Evolutionary conservation across 179 eudicot genomes (phyloP), one percentile per base, ranked within the genome.

Genomic region (Beta lomatogona): DNA sequence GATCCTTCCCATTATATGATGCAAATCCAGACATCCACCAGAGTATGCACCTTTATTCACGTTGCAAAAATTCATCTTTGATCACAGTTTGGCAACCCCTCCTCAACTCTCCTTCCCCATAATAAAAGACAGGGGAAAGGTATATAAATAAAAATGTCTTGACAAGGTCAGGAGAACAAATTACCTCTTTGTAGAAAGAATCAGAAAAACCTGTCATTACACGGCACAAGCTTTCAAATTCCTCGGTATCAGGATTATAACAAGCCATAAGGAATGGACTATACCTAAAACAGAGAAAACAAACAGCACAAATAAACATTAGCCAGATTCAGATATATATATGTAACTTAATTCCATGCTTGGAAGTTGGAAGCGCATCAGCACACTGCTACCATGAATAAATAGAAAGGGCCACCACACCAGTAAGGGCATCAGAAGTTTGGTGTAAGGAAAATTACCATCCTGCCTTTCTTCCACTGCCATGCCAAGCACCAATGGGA

Each of bases 401-500:
- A 36, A 36, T 18, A 15, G 15, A 65, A 52, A 52, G 18, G 31
- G 9, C 16, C 28, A 64, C 28, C 6, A 61, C n/a, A 64, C 28
- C 6, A 61, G 21, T 19, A 50, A 64, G 53, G 31, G 41, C 45
- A 64, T 31, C 25, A 31, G 53, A 75, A 53, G 13, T 15, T 16
- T 7, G 25, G 18, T 19, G 19, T 48, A 65, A 36, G 44, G 4
- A 18, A 73, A 55, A 41, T 77, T 94, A 96, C 99, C 98, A 97
- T 92, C 98, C 99, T 61, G 99, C 99, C 86, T 97, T 97, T 87
- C 99, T 94, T 82, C 99, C 99, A 90, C 93, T 94, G 72, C 99
- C 98, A 83, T 93, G 83, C 98, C 99, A 97, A 84, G 99, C 99
- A 86, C 98, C 99, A 80, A 97, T 92, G 25, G 99, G 99, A 19